These are phyloP conservation scores for Trichoderma cornu-damae DNA, from an alignment of 2,329 filamentous ascomycete species.

Conservation along the genomic window DNA sequence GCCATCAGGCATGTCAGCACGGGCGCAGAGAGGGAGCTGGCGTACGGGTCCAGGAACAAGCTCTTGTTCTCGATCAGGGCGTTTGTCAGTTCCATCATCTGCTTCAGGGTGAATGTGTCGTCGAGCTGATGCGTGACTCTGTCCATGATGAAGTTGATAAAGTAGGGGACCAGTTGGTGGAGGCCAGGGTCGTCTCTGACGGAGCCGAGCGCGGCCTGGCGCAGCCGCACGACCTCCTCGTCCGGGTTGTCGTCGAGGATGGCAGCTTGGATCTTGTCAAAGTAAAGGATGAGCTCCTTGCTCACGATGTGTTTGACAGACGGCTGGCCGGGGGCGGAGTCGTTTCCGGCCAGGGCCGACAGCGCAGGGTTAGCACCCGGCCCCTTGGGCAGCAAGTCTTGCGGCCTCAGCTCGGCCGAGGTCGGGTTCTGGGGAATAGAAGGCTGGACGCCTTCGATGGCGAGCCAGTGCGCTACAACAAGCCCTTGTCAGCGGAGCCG, in stretches of 20 bases:
- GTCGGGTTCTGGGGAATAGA: slow-evolving; percentile 96
- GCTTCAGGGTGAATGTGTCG: slow-evolving; percentile 79
- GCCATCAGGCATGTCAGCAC: slow-evolving; percentile 83
- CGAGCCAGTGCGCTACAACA: slow-evolving; percentile 81
- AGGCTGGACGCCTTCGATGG: slow-evolving; percentile 94
- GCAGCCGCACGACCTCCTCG: slow-evolving; percentile 64
- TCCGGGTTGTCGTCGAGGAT: slow-evolving; percentile 84
- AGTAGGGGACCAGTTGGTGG: slow-evolving; percentile 94
- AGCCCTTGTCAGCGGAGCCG: slow-evolving; percentile 19
- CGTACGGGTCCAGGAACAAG: slow-evolving; percentile 64
- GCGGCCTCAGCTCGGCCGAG: slow-evolving; percentile 71
- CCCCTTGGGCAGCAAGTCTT: slow-evolving; percentile 85
- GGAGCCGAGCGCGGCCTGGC: slow-evolving; percentile 78
- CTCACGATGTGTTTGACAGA: slow-evolving; percentile 93
- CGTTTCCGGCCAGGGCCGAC: slow-evolving; percentile 73
- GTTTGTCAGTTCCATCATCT: slow-evolving; percentile 86
- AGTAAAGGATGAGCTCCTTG: slow-evolving; percentile 94
- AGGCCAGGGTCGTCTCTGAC: slow-evolving; percentile 85
- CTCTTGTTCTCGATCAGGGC: slow-evolving; percentile 78
- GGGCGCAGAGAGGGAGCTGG: slow-evolving; percentile 67
- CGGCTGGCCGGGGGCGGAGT: slow-evolving; percentile 79
- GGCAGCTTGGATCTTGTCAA: slow-evolving; percentile 87
- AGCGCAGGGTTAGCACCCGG: slow-evolving; percentile 81
- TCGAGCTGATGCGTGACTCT: slow-evolving; percentile 93
- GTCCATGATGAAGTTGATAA: slow-evolving; percentile 91